Base-by-base conservation (phyloP, 2,329 filamentous ascomycete species). In the Macrophomina tecta region DNA sequence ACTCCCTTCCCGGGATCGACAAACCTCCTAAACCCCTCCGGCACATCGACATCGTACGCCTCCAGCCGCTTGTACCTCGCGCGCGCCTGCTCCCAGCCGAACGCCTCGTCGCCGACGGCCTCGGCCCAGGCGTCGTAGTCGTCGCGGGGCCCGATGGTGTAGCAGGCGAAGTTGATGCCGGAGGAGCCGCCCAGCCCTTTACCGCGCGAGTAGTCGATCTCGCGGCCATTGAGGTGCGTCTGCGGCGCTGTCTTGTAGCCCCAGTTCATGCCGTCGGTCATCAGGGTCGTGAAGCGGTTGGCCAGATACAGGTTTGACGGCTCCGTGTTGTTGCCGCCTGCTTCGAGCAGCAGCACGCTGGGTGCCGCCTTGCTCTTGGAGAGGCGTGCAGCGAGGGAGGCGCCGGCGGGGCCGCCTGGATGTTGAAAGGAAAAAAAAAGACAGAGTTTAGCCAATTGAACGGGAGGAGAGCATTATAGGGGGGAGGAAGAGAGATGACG, bases 111-210 rank as follows among this genome's bases (percentile, higher is more conserved):
- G 0, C 77, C 86, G 0, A 86, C 83, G 1, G 84, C 68, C 0
- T 80, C 76, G 0, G 86, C 86, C 87, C 88, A 90, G 64, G 86
- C 81, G 34, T 90, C 82, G 68, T 87, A 90, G 69, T 91, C 89
- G 62, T 86, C 86, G 1, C 79, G 77, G 1, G 86, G 82, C 2
- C 89, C 89, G 14, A 84, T 70, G 3, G 81, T 84, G 73, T 81
- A 89, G 14, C 84, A 82, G 16, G 73, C 74, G 36, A 81, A 79
- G 67, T 83, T 83, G 46, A 84, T 75, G 0, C 78, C 76, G 1
- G 76, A 81, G 9, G 79, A 81, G 14, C 82, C 83, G 3, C 83
- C 82, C 1, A 85, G 73, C 0, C 82, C 79, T 63, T 80, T 81
- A 36, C 82, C 83, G 16, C 82, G 79, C 36, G 81, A 79, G 58